phyloP scores from a whole-genome alignment of 2,329 filamentous ascomycete genomes.

The Xylaria arbuscula region DNA sequence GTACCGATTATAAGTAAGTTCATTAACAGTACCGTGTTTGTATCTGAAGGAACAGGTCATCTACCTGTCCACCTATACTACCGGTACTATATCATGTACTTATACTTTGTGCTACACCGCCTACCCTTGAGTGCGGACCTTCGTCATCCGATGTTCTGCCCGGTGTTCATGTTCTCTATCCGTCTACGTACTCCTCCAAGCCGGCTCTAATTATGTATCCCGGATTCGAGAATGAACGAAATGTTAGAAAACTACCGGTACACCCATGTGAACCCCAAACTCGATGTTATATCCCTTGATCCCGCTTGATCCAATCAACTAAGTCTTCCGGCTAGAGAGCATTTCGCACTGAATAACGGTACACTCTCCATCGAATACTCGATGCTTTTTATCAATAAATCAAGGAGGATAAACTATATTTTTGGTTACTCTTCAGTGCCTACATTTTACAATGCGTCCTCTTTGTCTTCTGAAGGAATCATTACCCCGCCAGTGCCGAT shows the following conservation, averaged over 20 bases:
- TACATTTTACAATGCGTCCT: not conserved
- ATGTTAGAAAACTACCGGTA: not conserved
- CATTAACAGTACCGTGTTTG: no score
- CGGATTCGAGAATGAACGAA: not conserved
- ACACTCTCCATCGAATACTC: not conserved
- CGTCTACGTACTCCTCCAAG: not conserved
- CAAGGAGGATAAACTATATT: not conserved
- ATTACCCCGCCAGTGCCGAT: constrained; percentile 29
- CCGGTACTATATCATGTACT: not conserved
- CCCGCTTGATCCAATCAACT: constrained; percentile 10
- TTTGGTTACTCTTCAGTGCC: not conserved
- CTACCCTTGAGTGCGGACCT: not conserved
- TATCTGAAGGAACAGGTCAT: no score
- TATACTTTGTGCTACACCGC: not conserved
- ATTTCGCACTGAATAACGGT: not conserved
- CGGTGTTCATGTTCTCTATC: not conserved
- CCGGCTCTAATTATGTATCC: not conserved
- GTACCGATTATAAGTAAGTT: no score
- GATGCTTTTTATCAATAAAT: not conserved
- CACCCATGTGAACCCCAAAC: not conserved
- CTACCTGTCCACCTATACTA: no score
- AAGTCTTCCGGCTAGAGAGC: not conserved
- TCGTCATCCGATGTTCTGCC: constrained; percentile 5
- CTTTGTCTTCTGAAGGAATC: not conserved
- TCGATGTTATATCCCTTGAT: constrained; percentile 1